phyloP scores from a whole-genome alignment of 805 yeast genomes.

The Debaryomyces maramus region DNA sequence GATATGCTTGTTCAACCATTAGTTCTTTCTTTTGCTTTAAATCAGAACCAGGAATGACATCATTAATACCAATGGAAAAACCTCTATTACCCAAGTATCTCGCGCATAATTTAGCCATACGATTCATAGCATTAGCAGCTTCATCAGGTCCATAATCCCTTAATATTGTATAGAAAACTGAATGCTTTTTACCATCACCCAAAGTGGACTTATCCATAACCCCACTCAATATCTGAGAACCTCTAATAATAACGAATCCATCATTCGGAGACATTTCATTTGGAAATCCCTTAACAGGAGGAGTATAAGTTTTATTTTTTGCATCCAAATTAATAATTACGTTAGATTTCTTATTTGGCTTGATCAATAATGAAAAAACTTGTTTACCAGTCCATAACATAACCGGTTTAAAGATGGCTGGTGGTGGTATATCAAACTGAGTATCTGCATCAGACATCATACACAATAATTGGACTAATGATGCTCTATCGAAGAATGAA shows the following conservation, averaged over 20 bases:
- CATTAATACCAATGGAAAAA: slow-evolving; percentile 94
- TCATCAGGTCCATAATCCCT: slow-evolving; percentile 97
- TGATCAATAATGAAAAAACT: slow-evolving; percentile 81
- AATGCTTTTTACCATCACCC: slow-evolving; percentile 98
- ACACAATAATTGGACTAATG: slow-evolving; percentile 75
- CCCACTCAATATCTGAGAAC: slow-evolving; percentile 86
- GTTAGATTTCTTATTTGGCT: slow-evolving; percentile 72
- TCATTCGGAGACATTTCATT: slow-evolving; percentile 97
- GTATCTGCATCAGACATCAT: slow-evolving; percentile 94
- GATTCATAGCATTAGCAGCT: slow-evolving; percentile 94
- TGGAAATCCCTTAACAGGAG: slow-evolving; percentile 72
- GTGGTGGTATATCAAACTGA: slow-evolving; percentile 94
- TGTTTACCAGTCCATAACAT: slow-evolving; percentile 98
- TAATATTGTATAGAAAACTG: slow-evolving; percentile 91
- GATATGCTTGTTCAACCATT: slow-evolving; percentile 88
- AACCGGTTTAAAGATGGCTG: slow-evolving; percentile 86
- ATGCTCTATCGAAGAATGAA: slow-evolving; percentile 84
- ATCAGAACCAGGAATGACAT: slow-evolving; percentile 89
- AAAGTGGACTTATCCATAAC: slow-evolving; percentile 94
- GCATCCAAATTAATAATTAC: slow-evolving; percentile 92
- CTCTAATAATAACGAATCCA: slow-evolving; percentile 88
- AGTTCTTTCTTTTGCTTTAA: slow-evolving; percentile 77
- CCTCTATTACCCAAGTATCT: slow-evolving; percentile 93
- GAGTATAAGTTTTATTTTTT: slow-evolving; percentile 82
- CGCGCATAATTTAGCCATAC: slow-evolving; percentile 99